Evolutionary conservation across 73 alveolate genomes (phyloP).

Genomic region (Paramecium bursaria): DNA sequence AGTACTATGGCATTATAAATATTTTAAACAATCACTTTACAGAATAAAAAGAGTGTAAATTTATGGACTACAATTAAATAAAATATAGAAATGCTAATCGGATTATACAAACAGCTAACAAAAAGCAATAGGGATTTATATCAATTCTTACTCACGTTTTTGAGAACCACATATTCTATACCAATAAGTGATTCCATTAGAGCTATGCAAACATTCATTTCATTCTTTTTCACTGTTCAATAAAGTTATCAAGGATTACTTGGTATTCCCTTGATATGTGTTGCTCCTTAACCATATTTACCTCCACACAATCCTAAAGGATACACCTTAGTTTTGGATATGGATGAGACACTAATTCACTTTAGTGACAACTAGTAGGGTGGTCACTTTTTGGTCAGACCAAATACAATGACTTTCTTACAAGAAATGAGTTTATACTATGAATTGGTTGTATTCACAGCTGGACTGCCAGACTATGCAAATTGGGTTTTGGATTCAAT

Average conservation of each 20-base stretch:
- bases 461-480: constrained; percentile 97
- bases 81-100: constrained; percentile 12
- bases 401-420: constrained; percentile 89
- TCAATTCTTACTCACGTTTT: constrained; percentile 16
- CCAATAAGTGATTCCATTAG: constrained; percentile 33
- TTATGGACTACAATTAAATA: constrained; percentile 30
- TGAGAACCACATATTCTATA: not conserved
- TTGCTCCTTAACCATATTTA: constrained; percentile 64
- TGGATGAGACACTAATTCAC: constrained; percentile 98
- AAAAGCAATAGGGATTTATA: constrained; percentile 24
- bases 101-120: not conserved
- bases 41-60: constrained; percentile 7
- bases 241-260: constrained; percentile 35
- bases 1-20: not conserved
- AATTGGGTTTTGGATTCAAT: constrained; percentile 91
- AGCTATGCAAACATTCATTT: not conserved
- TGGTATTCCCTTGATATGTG: constrained; percentile 61
- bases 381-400: constrained; percentile 93
- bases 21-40: too few species aligned
- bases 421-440: constrained; percentile 89
- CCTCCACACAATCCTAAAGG: constrained; percentile 33
- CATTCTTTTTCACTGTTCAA: constrained; percentile 34
- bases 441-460: constrained; percentile 98
- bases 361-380: constrained; percentile 90
- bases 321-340: constrained; percentile 93